These are phyloP conservation scores for Talaromyces borbonicus DNA, from an alignment of 495 filamentous ascomycete species.

Conservation along the genomic window DNA sequence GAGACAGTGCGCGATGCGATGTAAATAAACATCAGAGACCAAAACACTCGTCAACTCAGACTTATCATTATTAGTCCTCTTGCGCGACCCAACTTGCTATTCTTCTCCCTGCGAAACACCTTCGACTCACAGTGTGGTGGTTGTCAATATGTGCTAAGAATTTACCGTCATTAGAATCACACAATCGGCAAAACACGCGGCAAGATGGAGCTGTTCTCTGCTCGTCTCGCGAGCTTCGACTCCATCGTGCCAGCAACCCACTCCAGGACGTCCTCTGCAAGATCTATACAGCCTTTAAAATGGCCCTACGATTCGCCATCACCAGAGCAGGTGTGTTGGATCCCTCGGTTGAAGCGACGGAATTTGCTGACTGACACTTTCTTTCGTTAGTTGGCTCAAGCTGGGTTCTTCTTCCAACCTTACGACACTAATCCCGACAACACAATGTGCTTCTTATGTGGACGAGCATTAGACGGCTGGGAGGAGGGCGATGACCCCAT, in stretches of 20 bases:
- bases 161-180: no score
- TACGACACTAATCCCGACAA: slow-evolving; percentile 68
- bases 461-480: slow-evolving; percentile 76
- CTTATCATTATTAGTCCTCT: neutral
- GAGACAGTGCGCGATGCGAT: neutral
- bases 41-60: neutral
- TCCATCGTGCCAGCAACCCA: slow-evolving; percentile 46
- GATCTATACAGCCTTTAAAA: slow-evolving; percentile 48
- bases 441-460: slow-evolving; percentile 78
- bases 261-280: slow-evolving; percentile 57
- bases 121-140: no score
- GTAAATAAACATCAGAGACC: neutral
- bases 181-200: neutral
- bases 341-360: no score
- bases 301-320: slow-evolving; percentile 70
- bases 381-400: slow-evolving; percentile 60
- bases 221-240: slow-evolving; percentile 69
- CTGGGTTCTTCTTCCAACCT: slow-evolving; percentile 85
- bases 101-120: no score
- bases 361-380: slow-evolving; percentile 8
- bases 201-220: slow-evolving; percentile 53
- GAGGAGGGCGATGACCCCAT: slow-evolving; percentile 72
- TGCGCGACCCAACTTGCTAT: neutral
- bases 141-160: no score
- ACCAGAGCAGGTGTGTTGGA: slow-evolving; percentile 51